Conservation (phyloP, 768 basidiomycete genomes). For the Mrakia gelida region DNA sequence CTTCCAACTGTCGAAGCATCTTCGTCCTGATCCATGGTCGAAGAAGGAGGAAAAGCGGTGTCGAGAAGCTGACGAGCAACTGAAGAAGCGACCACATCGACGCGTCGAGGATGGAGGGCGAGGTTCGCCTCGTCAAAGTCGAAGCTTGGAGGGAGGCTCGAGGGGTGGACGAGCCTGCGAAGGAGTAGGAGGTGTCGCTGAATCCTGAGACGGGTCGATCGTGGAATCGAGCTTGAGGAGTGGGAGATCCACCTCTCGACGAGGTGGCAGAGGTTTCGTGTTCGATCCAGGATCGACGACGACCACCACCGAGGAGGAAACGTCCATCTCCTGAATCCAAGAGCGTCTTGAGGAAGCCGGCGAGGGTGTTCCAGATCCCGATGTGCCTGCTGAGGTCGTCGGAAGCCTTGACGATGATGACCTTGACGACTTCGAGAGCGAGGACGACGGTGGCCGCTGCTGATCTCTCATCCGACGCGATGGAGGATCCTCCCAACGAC, state of each 20-base stretch:
- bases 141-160: not conserved
- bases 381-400: conserved; percentile 56
- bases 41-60: conserved; percentile 34
- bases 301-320: conserved; percentile 46
- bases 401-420: conserved; percentile 61
- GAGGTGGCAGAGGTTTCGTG: conserved; percentile 10
- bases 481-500: not conserved
- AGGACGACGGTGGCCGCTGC: conserved; percentile 46
- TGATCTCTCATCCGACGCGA: conserved; percentile 1
- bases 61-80: conserved; percentile 58
- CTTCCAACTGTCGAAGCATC: not conserved
- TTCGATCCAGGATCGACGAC: not conserved
- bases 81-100: conserved; percentile 62
- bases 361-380: conserved; percentile 63
- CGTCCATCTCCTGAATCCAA: conserved; percentile 58
- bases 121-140: conserved; percentile 15
- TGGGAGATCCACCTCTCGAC: not conserved
- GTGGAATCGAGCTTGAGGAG: conserved; percentile 4
- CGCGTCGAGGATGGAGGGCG: conserved; percentile 50
- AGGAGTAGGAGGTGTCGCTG: not conserved
- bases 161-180: not conserved
- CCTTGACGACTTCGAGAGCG: conserved; percentile 64
- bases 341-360: conserved; percentile 52
- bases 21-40: conserved; percentile 29
- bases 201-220: not conserved